These are phyloP conservation scores for Candida sithepensis DNA, from an alignment of 805 yeast species.

Conservation along the genomic window DNA sequence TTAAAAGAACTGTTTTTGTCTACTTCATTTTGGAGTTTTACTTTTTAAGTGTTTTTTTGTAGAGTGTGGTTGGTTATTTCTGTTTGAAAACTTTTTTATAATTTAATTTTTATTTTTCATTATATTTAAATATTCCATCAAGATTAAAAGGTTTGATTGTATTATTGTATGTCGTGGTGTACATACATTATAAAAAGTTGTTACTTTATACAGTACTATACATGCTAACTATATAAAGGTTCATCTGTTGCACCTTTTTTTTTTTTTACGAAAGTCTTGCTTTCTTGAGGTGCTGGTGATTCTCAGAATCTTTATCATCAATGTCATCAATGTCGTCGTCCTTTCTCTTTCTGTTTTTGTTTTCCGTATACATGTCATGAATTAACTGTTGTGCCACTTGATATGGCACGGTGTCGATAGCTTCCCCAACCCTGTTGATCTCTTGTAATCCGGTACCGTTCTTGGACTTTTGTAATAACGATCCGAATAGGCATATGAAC, in stretches of 20 bases:
- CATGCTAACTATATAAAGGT: background rate
- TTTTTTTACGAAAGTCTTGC: background rate
- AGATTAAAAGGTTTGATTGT: too few relatives aligned
- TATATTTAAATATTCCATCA: background rate
- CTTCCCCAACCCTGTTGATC: slow-evolving; percentile 6
- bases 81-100: slow-evolving; percentile 1
- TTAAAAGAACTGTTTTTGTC: background rate
- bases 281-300: background rate
- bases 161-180: too few relatives aligned
- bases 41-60: background rate
- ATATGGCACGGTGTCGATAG: background rate
- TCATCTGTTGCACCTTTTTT: too few relatives aligned
- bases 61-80: slow-evolving; percentile 4
- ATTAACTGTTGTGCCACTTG: background rate
- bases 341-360: background rate
- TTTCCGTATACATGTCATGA: background rate
- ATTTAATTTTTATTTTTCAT: background rate
- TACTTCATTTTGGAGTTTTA: slow-evolving; percentile 5
- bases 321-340: background rate
- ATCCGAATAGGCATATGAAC: slow-evolving; percentile 10
- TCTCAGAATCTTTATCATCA: background rate
- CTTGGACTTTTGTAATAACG: slow-evolving; percentile 5
- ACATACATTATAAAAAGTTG: background rate
- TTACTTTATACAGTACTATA: background rate
- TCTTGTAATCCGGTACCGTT: slow-evolving; percentile 20